phyloP scores from a whole-genome alignment of 139 green algal genomes.

The Chlorella sp. region DNA sequence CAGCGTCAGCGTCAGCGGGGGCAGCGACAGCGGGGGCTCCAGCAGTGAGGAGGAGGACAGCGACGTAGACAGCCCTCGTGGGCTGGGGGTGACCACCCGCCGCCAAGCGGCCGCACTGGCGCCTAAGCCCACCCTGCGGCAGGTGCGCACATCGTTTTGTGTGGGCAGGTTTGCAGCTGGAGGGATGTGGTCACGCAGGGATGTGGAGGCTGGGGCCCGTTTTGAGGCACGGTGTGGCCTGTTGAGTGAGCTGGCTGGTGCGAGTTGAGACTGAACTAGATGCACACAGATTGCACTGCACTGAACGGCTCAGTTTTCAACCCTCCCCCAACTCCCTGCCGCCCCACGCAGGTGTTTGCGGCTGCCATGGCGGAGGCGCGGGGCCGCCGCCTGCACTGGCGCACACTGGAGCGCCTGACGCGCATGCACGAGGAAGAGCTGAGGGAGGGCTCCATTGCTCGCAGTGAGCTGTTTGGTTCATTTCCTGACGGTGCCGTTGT shows the following conservation, averaged over 20 bases:
- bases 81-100: not conserved
- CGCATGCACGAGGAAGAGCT: constrained; percentile 40
- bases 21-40: not conserved
- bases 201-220: no score
- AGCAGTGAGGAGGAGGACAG: constrained; percentile 2
- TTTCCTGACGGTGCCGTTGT: no score
- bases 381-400: constrained; percentile 11
- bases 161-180: not conserved
- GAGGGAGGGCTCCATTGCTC: not conserved
- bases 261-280: no score
- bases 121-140: constrained; percentile 17
- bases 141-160: not conserved
- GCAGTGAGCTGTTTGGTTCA: not conserved
- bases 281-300: no score
- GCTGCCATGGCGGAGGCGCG: constrained; percentile 21
- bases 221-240: no score
- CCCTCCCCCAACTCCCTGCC: not conserved
- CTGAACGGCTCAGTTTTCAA: no score
- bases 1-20: constrained; percentile 7
- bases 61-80: not conserved
- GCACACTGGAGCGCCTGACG: constrained; percentile 18
- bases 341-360: constrained; percentile 13
- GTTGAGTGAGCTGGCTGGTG: no score
- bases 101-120: not conserved
- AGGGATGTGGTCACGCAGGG: not conserved